Conservation (phyloP, 371 early-diverging fungal genomes). For the Vairimorpha ceranae region DNA sequence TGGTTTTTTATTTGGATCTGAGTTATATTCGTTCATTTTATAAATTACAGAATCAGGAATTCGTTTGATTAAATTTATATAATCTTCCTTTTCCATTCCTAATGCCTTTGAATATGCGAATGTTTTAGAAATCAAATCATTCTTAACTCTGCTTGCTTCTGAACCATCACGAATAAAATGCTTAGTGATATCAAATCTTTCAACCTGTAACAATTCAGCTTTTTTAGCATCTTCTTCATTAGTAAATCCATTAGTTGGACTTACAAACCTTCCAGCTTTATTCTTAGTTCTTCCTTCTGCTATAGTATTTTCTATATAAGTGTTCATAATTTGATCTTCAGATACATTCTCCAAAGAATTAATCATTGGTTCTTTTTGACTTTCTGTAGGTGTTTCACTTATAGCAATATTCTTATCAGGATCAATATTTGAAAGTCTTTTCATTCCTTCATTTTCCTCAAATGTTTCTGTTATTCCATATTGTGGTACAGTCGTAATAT, state of each 20-base stretch:
- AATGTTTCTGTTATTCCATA: slow-evolving; percentile 49
- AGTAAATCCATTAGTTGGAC: slow-evolving; percentile 39
- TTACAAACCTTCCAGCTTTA: background rate
- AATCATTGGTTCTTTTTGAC: background rate
- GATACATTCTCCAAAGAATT: slow-evolving; percentile 6
- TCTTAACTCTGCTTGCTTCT: slow-evolving; percentile 1
- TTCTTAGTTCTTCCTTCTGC: background rate
- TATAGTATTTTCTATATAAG: slow-evolving; percentile 11
- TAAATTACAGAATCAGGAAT: slow-evolving; percentile 14
- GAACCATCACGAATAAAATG: background rate
- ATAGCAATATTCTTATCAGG: slow-evolving; percentile 14
- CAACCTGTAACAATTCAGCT: background rate
- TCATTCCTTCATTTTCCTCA: slow-evolving; percentile 40
- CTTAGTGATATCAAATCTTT: slow-evolving; percentile 2
- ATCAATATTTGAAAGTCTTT: slow-evolving; percentile 28
- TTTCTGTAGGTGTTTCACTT: slow-evolving; percentile 20
- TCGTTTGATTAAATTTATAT: slow-evolving; percentile 9
- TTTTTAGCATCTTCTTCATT: slow-evolving; percentile 21
- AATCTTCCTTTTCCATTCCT: slow-evolving; percentile 6
- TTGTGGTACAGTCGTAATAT: slow-evolving; percentile 39
- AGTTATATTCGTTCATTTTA: slow-evolving; percentile 22
- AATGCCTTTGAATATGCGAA: background rate
- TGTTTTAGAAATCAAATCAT: slow-evolving; percentile 27
- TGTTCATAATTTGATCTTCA: background rate
- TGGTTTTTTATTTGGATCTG: background rate